Evolutionary conservation across 306 rosid species (phyloP), one percentile per base, ranked within the genome.

Genomic region (Phaseolus lunatus): DNA sequence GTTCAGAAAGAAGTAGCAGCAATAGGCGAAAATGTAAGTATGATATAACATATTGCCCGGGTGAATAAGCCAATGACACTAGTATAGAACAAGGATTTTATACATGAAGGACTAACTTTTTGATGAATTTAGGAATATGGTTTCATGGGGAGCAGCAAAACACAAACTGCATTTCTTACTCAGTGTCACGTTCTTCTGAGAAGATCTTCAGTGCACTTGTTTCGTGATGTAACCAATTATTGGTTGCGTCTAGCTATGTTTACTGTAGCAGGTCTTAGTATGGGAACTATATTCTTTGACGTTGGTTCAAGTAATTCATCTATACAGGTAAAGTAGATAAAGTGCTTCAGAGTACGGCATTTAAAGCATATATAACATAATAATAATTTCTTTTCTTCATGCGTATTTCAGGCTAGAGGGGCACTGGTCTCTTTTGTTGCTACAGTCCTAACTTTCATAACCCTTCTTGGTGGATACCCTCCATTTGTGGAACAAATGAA

Each of bases 381-480:
- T 59, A 47, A 54, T 65, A 64, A 58, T 15, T 49, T 23, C 12
- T 7, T 37, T 26, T 26, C 14, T 49, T 75, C 27, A 27, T 39
- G 22, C 11, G 50, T 47, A 5, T 31, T 64, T 26, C 91, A 90
- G 93, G 91, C 87, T 45, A 84, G 93, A 82, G 87, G 84, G 19
- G 72, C 88, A 14, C 76, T 90, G 44, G 31, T 87, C 54, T 67
- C 78, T 37, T 90, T 78, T 76, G 67, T 84, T 6, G 66, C 80
- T 29, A 27, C 88, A n/a, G 81, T 88, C 68, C 80, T 87, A 1
- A 87, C 93, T 23, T 87, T 87, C 64, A 87, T 90, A 86, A 66
- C 90, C 24, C 85, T 81, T 62, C 82, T 90, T 23, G 93, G 96
- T 56, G 96, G 93, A 67, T 90, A 87, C 70, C 93, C 90, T 65